phyloP scores from a whole-genome alignment of 768 basidiomycete genomes.

The Tremella fuciformis region DNA sequence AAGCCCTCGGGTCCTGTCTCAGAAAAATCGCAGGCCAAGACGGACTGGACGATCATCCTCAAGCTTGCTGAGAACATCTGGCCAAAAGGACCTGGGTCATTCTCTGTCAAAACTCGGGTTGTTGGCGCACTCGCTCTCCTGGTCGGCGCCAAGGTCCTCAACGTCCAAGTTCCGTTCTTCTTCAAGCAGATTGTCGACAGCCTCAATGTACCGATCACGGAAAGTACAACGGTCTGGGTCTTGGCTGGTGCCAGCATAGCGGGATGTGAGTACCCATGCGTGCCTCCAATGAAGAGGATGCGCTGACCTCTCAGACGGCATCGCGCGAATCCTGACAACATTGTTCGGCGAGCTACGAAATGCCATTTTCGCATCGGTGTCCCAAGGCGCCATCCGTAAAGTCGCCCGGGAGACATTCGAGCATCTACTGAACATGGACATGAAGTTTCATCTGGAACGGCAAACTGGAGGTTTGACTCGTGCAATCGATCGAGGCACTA shows the following conservation, averaged over 20 bases:
- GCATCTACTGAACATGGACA: constrained; percentile 83
- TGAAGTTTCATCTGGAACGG: constrained; percentile 84
- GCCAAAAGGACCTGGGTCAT: constrained; percentile 63
- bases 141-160: constrained; percentile 84
- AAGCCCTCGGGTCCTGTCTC: constrained; percentile 8
- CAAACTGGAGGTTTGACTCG: constrained; percentile 95
- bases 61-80: constrained; percentile 83
- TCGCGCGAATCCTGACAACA: constrained; percentile 82
- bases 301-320: constrained; percentile 64
- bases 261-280: constrained; percentile 67
- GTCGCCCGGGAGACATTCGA: constrained; percentile 95
- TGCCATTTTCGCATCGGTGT: constrained; percentile 92
- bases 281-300: neutral
- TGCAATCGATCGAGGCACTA: constrained; percentile 96
- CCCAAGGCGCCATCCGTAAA: constrained; percentile 88
- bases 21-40: constrained; percentile 45
- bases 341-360: constrained; percentile 89
- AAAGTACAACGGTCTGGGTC: constrained; percentile 78
- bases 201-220: constrained; percentile 75
- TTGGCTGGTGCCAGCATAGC: constrained; percentile 84
- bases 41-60: constrained; percentile 84
- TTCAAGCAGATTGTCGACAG: constrained; percentile 91
- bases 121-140: constrained; percentile 75
- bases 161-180: constrained; percentile 95
- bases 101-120: constrained; percentile 76